Base-by-base conservation (phyloP, 306 rosid genomes). In the Prunus persica region DNA sequence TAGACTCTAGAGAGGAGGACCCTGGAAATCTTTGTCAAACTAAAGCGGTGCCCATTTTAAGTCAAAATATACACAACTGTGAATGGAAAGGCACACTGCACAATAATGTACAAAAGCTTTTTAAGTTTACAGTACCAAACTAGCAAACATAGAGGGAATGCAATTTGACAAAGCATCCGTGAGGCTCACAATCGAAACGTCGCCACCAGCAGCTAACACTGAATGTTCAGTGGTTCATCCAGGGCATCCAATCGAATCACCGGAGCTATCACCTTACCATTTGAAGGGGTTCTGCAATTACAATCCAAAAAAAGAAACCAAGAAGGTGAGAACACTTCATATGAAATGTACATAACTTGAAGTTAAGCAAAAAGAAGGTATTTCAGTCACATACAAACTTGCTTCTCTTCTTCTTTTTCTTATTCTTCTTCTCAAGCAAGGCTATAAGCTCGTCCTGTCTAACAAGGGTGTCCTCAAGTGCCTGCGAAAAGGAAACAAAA, bases 381-480 rank as follows among this genome's bases (percentile, higher is more conserved):
- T 2, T 56, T n/a, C 47, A 67, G 81, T 54, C 74, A 78, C 90
- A 3, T 89, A 92, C 99, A 73, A 87, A 61, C 81, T 56, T 74
- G 46, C 49, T 74, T 67, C 81, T 91, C 78, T 84, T 90, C 78
- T 84, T 90, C 88, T 88, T 93, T 83, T 89, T 38, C 43, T 38
- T 38, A 7, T 38, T 92, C 84, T 84, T 95, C 76, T 88, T 89
- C 63, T 88, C 96, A 72, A 91, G 45, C 72, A 65, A 72, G 64
- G 82, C 83, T 47, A 84, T 76, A 77, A 96, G 87, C 82, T 91
- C 93, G n/a, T 56, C 82, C 47, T 89, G 90, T 72, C 69, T 73
- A 69, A 68, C 71, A 73, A 84, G 73, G 45, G 97, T 74, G 18
- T 84, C 91, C 38, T 92, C 89, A 77, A 96, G 96, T 25, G 89